Evolutionary conservation across 352 stramenopile species (phyloP).

Genomic region (Globisporangium echinulatum): DNA sequence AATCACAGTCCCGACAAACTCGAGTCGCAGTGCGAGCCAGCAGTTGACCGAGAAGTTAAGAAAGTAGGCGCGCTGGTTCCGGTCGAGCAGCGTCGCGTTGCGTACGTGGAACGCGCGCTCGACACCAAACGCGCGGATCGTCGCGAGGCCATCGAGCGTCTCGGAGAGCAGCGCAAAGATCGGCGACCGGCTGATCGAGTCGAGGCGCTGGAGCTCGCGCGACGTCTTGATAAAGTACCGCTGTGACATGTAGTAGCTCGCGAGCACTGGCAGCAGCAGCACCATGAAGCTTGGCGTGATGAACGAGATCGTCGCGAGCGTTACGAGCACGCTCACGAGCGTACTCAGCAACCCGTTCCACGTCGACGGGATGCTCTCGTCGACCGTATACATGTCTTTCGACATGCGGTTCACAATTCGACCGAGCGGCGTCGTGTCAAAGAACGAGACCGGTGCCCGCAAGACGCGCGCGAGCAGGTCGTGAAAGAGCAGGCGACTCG

Average conservation of each 20-base stretch:
- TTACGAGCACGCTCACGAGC: conserved; percentile 59
- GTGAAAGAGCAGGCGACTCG: conserved; percentile 51
- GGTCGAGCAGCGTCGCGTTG: conserved; percentile 15
- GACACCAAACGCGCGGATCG: conserved; percentile 84
- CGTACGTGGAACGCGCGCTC: conserved; percentile 31
- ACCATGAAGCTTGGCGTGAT: conserved; percentile 66
- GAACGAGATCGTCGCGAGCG: conserved; percentile 60
- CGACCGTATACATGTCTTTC: conserved; percentile 75
- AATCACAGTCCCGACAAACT: conserved; percentile 65
- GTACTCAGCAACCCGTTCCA: conserved; percentile 70
- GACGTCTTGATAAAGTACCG: conserved; percentile 92
- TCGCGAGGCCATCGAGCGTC: conserved; percentile 92
- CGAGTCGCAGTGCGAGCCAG: conserved; percentile 69
- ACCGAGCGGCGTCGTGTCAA: conserved; percentile 74
- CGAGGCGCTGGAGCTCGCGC: conserved; percentile 93
- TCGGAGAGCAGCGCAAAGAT: conserved; percentile 95
- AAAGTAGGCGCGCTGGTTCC: conserved; percentile 70
- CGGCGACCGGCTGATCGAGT: conserved; percentile 90
- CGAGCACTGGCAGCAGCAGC: conserved; percentile 62
- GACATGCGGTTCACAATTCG: conserved; percentile 77
- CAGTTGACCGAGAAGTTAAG: conserved; percentile 71
- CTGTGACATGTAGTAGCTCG: conserved; percentile 65
- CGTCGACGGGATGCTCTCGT: conserved; percentile 61
- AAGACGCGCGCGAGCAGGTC: conserved; percentile 89
- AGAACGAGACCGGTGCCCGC: conserved; percentile 65